Base-by-base conservation (phyloP, 129 eudicot genomes). In the Flaveria bidentis region DNA sequence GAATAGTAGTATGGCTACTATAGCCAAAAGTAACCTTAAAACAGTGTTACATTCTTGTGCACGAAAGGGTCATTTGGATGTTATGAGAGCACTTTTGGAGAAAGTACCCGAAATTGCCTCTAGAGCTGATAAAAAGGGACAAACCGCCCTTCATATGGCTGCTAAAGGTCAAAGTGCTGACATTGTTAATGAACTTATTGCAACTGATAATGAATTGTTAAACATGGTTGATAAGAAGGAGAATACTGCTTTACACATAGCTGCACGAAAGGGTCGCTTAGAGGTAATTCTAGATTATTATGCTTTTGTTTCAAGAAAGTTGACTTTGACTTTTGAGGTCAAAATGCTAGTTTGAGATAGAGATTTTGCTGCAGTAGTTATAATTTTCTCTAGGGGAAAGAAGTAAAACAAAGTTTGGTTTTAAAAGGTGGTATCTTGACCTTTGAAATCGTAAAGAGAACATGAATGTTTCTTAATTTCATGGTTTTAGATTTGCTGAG, bases 71-170 rank as follows among this genome's bases (percentile, higher is more conserved):
- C 96, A 90, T 73, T 74, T 84, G 67, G 96, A 87, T 63, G 90
- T 87, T 9, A 89, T 87, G 50, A 85, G 80, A 74, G 86, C 84
- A 66, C 82, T 90, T 61, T 46, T 86, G 57, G 78, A 78, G 71
- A 90, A 87, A 74, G 92, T 85, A 60, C 88, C 88, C 2, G 88
- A 85, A 56, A 84, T 87, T 9, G 86, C 80, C 22, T 52, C 68
- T 18, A 71, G 91, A 88, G 84, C 58, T 2, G 97, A 91, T 76
- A 91, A 88, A 78, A 91, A 91, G 83, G 95, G 97, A 5, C 95
- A 91, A 66, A 91, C 97, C 9, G 95, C 97, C 44, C 90, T 91
- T 78, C 97, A 91, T 70, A 91, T 91, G 97, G 97, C 97, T 1
- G 92, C 85, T 39, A 91, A 91, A 58, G 97, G 95, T 18, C 87